These are phyloP conservation scores for Aspergillus saccharolyticus DNA, from an alignment of 495 filamentous ascomycete species.

Conservation along the genomic window DNA sequence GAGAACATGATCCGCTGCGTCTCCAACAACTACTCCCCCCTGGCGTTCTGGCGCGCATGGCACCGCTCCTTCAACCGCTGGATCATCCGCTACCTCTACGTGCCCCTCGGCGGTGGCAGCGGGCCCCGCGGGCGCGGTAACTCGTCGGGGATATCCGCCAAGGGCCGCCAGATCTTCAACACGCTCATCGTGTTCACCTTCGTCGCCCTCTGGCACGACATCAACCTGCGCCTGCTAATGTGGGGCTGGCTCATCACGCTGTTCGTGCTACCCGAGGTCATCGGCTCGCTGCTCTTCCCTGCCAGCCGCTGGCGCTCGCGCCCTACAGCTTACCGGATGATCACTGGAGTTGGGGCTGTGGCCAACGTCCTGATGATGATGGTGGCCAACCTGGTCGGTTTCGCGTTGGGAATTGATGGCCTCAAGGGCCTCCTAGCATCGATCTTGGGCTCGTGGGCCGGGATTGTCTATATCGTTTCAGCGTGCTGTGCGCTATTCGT, in stretches of 20 bases:
- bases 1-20: conserved; percentile 99
- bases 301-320: conserved; percentile 58
- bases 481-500: conserved; percentile 74
- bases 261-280: conserved; percentile 85
- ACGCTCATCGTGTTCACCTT: conserved; percentile 91
- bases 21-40: conserved; percentile 85
- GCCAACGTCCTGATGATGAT: conserved; percentile 94
- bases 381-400: conserved; percentile 88
- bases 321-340: conserved; percentile 66
- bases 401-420: conserved; percentile 87
- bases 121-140: conserved; percentile 54
- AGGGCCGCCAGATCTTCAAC: conserved; percentile 51
- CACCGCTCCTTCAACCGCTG: conserved; percentile 92
- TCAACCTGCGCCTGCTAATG: conserved; percentile 83
- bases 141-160: conserved; percentile 22
- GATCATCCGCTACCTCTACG: conserved; percentile 90
- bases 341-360: conserved; percentile 83
- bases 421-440: conserved; percentile 67
- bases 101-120: conserved; percentile 74
- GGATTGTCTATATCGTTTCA: conserved; percentile 63
- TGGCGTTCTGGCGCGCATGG: conserved; percentile 96
- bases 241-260: conserved; percentile 96
- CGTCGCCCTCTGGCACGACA: conserved; percentile 97
- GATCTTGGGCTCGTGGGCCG: conserved; percentile 69
- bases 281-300: conserved; percentile 68